These are phyloP conservation scores for Xylaria arbuscula DNA, from an alignment of 2,329 filamentous ascomycete genomes.

Conservation along the genomic window DNA sequence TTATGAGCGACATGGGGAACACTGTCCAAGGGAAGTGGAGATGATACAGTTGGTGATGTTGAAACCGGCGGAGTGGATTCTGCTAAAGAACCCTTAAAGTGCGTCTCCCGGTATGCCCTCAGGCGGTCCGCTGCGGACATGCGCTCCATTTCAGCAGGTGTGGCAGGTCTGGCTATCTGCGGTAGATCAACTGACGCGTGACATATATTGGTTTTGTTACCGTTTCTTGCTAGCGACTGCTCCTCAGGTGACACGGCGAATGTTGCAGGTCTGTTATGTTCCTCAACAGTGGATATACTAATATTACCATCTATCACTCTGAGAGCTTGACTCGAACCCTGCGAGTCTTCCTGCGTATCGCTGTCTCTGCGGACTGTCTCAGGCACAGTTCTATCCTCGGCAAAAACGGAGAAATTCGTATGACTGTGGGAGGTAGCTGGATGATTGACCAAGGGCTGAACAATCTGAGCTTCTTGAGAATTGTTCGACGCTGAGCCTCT, in stretches of 20 bases:
- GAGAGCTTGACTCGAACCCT: constrained; percentile 44
- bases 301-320: constrained; percentile 46
- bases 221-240: not conserved
- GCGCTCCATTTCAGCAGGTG: constrained; percentile 41
- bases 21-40: constrained; percentile 17
- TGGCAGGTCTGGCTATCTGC: constrained; percentile 13
- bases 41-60: constrained; percentile 17
- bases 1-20: constrained; percentile 1
- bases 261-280: constrained; percentile 10
- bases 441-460: constrained; percentile 42
- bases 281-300: constrained; percentile 41
- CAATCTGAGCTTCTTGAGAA: constrained; percentile 49
- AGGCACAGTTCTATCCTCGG: constrained; percentile 40
- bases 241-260: not conserved
- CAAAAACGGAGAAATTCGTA: constrained; percentile 41
- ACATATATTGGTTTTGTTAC: not conserved
- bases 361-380: constrained; percentile 29
- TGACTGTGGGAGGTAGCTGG: constrained; percentile 41
- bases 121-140: constrained; percentile 43
- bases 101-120: constrained; percentile 38
- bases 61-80: constrained; percentile 20
- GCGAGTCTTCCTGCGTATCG: constrained; percentile 30
- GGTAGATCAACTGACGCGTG: constrained; percentile 8
- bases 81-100: constrained; percentile 35
- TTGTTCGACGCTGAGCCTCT: constrained; percentile 33